A percentile compares a stretch with the other conserved stretches of the same genome.
Conservation (phyloP, 139 green algal genomes). For the Chlorella sp. region DNA sequence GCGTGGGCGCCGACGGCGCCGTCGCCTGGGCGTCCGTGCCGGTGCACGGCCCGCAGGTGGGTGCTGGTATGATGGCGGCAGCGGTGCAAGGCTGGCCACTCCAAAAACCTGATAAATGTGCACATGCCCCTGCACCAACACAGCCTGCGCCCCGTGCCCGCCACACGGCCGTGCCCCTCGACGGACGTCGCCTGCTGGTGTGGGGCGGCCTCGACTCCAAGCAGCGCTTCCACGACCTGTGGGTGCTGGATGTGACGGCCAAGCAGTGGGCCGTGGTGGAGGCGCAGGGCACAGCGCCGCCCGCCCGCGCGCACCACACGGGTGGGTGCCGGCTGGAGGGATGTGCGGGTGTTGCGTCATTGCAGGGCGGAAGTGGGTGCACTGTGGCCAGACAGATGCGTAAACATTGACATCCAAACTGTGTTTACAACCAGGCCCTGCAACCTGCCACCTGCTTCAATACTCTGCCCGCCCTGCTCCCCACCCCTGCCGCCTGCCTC, state of each 20-base stretch:
- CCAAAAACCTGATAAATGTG: too few relatives aligned
- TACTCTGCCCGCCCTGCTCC: not conserved
- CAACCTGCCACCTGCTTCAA: not conserved
- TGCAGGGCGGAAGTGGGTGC: not conserved
- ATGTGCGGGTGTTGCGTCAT: not conserved
- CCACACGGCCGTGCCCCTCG: constrained; percentile 73
- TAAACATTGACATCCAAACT: not conserved
- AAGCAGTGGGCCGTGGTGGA: constrained; percentile 64
- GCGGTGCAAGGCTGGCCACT: too few relatives aligned
- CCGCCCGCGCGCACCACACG: constrained; percentile 78
- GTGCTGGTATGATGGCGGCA: too few relatives aligned
- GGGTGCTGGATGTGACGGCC: constrained; percentile 68
- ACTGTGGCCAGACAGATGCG: not conserved
- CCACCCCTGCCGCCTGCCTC: not conserved
- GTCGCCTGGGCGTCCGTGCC: constrained; percentile 39
- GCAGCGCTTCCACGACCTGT: constrained; percentile 80
- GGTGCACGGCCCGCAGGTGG: constrained; percentile 12
- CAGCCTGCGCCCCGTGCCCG: constrained; percentile 63
- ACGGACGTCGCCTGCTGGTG: constrained; percentile 71
- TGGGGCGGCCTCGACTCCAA: constrained; percentile 84
- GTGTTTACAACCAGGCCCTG: not conserved
- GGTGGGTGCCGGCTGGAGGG: not conserved
- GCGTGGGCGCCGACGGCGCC: constrained; percentile 57
- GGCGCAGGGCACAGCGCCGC: constrained; percentile 53
- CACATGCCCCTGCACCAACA: too few relatives aligned